Evolutionary conservation across 768 basidiomycete species (phyloP).

Genomic region (Mycena rosella): DNA sequence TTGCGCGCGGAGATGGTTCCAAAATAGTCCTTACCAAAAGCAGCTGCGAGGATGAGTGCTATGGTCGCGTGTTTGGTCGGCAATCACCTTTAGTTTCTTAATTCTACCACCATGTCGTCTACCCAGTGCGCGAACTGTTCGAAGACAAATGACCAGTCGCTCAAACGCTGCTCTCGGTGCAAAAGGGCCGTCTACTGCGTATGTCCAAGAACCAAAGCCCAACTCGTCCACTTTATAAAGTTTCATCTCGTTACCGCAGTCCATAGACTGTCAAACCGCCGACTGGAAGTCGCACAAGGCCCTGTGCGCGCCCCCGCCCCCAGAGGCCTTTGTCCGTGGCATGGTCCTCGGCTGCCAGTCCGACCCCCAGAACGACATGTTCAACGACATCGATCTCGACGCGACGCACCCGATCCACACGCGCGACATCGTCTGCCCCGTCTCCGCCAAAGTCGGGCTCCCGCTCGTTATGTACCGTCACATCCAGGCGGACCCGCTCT

Average conservation of each 20-base stretch:
- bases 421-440: constrained; percentile 40
- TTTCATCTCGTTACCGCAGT: too few species aligned
- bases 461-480: constrained; percentile 47
- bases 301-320: too few species aligned
- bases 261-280: too few species aligned
- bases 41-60: background rate
- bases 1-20: too few species aligned
- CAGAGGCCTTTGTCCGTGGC: background rate
- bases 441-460: constrained; percentile 44
- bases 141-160: background rate
- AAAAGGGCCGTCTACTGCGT: constrained; percentile 11
- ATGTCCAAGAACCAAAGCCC: background rate
- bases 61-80: background rate
- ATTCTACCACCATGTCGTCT: background rate
- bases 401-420: constrained; percentile 44
- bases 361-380: too few species aligned
- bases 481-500: constrained; percentile 32
- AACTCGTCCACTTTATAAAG: too few species aligned
- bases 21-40: too few species aligned
- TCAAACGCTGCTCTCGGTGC: constrained; percentile 13
- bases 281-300: too few species aligned
- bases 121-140: constrained; percentile 8
- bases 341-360: too few species aligned
- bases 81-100: background rate
- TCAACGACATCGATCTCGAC: constrained; percentile 1